Conservation (phyloP, 2,329 filamentous ascomycete species). For the Hymenoscyphus repandus region DNA sequence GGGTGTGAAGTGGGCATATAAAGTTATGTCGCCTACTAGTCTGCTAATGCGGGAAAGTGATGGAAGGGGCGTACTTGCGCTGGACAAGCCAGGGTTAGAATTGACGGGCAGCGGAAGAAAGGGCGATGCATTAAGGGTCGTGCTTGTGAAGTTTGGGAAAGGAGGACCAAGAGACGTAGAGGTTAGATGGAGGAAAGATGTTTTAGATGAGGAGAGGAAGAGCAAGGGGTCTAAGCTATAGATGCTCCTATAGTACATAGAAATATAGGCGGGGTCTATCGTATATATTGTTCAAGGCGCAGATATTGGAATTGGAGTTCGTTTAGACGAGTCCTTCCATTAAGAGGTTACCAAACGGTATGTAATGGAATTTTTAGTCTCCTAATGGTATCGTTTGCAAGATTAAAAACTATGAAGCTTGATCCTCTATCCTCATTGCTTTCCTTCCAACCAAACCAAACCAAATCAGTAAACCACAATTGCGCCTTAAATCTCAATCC, state of each 20-base stretch:
- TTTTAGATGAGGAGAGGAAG: slow-evolving; percentile 41
- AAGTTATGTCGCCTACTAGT: slow-evolving; percentile 53
- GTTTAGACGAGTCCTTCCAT: too few species aligned
- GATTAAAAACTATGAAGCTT: too few species aligned
- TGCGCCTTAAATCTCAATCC: too few species aligned
- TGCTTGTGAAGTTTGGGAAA: slow-evolving; percentile 49
- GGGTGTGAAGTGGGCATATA: slow-evolving; percentile 46
- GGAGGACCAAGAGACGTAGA: slow-evolving; percentile 49
- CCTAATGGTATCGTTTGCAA: too few species aligned
- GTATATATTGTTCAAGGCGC: too few species aligned
- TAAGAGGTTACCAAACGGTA: too few species aligned
- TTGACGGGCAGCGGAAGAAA: slow-evolving; percentile 42
- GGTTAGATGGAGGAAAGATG: slow-evolving; percentile 45
- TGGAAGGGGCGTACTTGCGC: slow-evolving; percentile 45
- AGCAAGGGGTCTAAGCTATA: slow-evolving; percentile 13
- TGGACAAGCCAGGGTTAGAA: slow-evolving; percentile 56
- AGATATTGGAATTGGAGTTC: too few species aligned
- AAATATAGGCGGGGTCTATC: too few species aligned
- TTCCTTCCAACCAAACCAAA: too few species aligned
- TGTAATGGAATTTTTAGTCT: too few species aligned
- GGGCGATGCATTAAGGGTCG: slow-evolving; percentile 55
- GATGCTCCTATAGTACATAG: neutral
- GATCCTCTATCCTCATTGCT: too few species aligned
- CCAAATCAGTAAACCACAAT: too few species aligned
- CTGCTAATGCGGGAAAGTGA: slow-evolving; percentile 47